Percentiles rank a stretch among this genome's conserved stretches.
Conservation (phyloP, 768 basidiomycete genomes). For the Boletus rubropictus region DNA sequence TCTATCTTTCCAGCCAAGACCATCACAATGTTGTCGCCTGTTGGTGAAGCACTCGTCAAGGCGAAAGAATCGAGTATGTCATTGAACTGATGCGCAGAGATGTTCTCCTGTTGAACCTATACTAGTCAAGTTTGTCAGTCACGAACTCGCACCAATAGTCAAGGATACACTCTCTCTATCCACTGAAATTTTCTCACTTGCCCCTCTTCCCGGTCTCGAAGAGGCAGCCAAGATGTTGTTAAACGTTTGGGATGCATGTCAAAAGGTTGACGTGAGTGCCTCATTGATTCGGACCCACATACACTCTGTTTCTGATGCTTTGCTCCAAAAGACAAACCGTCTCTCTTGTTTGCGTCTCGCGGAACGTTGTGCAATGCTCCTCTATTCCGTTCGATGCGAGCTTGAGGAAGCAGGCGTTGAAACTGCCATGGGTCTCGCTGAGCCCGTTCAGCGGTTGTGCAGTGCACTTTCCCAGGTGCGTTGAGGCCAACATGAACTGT, state of each 20-base stretch:
- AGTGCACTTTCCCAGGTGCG: slow-evolving; percentile 42
- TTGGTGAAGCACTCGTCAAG: slow-evolving; percentile 19
- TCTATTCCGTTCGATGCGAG: slow-evolving; percentile 59
- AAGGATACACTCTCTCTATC: slow-evolving; percentile 35
- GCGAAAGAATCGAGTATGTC: slow-evolving; percentile 19
- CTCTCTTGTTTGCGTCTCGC: slow-evolving; percentile 65
- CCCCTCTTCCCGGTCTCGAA: slow-evolving; percentile 52
- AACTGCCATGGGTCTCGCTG: slow-evolving; percentile 44
- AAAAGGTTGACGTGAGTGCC: slow-evolving; percentile 52
- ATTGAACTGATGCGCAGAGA: background rate
- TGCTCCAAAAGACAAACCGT: slow-evolving; percentile 50
- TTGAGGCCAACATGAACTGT: background rate
- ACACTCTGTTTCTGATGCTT: background rate
- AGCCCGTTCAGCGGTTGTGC: slow-evolving; percentile 37
- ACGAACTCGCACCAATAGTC: slow-evolving; percentile 30
- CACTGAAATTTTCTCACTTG: slow-evolving; percentile 38
- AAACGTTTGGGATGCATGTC: slow-evolving; percentile 59
- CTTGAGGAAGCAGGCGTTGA: slow-evolving; percentile 51
- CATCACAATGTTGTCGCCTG: slow-evolving; percentile 20
- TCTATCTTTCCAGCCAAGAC: slow-evolving; percentile 20
- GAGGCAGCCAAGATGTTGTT: slow-evolving; percentile 48
- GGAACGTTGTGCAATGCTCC: slow-evolving; percentile 63
- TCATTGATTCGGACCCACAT: background rate
- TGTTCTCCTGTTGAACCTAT: slow-evolving; percentile 2
- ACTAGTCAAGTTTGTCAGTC: slow-evolving; percentile 30